Conservation (phyloP, 2,329 filamentous ascomycete species). For the Paecilomyces fulvus region DNA sequence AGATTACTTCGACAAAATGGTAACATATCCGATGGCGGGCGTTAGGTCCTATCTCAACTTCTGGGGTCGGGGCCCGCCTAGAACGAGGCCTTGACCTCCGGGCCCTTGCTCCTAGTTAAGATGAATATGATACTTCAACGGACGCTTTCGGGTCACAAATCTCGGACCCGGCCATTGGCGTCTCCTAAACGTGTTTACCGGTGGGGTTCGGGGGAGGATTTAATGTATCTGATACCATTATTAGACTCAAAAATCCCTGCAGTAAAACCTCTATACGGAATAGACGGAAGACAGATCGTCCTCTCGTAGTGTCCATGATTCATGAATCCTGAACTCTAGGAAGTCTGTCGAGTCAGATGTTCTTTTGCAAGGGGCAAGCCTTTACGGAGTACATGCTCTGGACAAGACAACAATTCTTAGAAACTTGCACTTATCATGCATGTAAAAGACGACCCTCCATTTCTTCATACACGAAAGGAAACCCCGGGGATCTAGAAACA, state of each 20-base stretch:
- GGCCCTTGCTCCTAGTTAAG: background rate
- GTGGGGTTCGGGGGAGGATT: background rate
- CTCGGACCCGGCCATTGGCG: background rate
- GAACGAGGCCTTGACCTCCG: background rate
- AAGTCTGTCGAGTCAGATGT: background rate
- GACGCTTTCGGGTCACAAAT: background rate
- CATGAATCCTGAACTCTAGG: background rate
- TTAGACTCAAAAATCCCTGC: background rate
- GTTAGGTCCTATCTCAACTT: conserved; percentile 1
- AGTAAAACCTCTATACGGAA: background rate
- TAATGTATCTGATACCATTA: background rate
- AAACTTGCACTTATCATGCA: background rate
- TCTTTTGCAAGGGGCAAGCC: background rate
- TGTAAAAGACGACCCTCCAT: background rate
- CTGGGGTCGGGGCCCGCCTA: background rate
- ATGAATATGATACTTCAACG: background rate
- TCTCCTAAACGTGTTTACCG: background rate
- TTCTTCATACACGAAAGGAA: background rate
- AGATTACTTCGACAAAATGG: conserved; percentile 18
- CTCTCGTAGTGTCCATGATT: background rate
- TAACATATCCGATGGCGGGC: conserved; percentile 13
- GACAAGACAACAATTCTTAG: background rate
- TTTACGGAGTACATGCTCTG: background rate
- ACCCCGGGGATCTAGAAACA: background rate
- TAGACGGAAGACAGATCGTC: background rate